A percentile compares a stretch with the other conserved stretches of the same genome.
Conservation (phyloP, 345 rosid genomes). For the Punica granatum region DNA sequence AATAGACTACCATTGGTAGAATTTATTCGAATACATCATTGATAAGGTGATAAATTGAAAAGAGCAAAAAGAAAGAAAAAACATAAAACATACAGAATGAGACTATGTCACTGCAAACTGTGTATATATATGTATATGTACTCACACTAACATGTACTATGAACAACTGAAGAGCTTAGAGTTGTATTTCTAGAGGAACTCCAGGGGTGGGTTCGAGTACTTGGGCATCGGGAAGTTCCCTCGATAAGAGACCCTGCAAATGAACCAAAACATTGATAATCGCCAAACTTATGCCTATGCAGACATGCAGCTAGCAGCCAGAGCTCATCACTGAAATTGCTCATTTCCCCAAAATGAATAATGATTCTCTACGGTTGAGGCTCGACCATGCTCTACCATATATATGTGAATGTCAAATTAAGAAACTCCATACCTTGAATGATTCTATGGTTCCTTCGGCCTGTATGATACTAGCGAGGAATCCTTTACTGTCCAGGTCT, state of each 20-base stretch:
- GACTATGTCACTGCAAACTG: neutral
- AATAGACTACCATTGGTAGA: too few relatives aligned
- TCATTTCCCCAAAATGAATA: too few relatives aligned
- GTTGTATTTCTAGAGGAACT: conserved; percentile 43
- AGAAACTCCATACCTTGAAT: conserved; percentile 48
- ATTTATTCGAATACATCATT: too few relatives aligned
- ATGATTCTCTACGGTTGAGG: too few relatives aligned
- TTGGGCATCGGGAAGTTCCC: conserved; percentile 56
- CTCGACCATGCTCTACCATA: too few relatives aligned
- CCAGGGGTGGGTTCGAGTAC: conserved; percentile 70
- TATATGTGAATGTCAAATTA: neutral
- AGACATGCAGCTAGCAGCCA: neutral
- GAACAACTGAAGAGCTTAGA: neutral
- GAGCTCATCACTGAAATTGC: neutral
- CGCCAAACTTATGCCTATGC: neutral
- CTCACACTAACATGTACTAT: neutral
- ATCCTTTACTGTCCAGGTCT: conserved; percentile 74
- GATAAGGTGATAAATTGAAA: too few relatives aligned
- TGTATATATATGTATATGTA: neutral
- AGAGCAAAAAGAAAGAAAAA: too few relatives aligned
- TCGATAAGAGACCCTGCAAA: conserved; percentile 55
- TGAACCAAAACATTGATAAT: neutral
- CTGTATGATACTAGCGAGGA: conserved; percentile 49
- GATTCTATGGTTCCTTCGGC: conserved; percentile 74
- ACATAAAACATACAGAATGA: too few relatives aligned